These are phyloP conservation scores for Aaosphaeria pasadenensis DNA, from an alignment of 2,329 filamentous ascomycete genomes.

Conservation along the genomic window DNA sequence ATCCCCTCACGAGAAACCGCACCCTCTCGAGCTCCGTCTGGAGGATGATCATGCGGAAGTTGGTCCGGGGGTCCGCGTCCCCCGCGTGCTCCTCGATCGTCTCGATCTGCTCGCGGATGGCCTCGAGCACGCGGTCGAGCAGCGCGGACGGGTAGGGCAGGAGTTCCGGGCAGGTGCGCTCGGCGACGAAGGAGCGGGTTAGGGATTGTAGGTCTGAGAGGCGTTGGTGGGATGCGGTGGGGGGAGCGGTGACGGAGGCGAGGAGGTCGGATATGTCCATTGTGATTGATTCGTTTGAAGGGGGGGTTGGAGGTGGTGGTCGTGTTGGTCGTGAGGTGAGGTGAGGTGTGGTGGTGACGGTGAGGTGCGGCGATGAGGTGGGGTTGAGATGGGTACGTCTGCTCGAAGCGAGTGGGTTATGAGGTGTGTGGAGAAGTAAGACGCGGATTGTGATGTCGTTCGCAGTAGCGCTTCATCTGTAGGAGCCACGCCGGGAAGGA, in stretches of 20 bases:
- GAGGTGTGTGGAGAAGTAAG: background rate
- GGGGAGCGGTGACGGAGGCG: constrained; percentile 47
- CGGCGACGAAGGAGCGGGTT: constrained; percentile 89
- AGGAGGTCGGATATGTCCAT: constrained; percentile 54
- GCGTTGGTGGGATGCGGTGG: constrained; percentile 52
- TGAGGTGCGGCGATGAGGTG: background rate
- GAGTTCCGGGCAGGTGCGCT: constrained; percentile 86
- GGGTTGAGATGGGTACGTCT: background rate
- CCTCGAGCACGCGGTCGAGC: constrained; percentile 76
- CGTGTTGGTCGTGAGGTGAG: too few relatives aligned
- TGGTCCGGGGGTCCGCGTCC: constrained; percentile 83
- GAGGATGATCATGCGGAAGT: constrained; percentile 89
- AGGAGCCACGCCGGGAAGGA: too few relatives aligned
- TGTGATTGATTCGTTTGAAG: background rate
- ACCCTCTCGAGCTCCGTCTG: constrained; percentile 95
- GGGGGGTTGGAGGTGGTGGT: background rate
- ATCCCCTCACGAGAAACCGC: constrained; percentile 84
- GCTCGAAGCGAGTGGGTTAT: background rate
- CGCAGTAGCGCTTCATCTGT: too few relatives aligned
- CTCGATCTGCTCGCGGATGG: constrained; percentile 44
- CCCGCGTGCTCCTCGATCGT: constrained; percentile 63
- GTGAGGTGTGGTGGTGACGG: background rate
- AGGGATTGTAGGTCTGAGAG: constrained; percentile 73
- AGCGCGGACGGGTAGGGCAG: constrained; percentile 73
- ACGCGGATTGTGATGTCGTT: background rate